Evolutionary conservation across 495 filamentous ascomycete species (phyloP), one percentile per base, ranked within the genome.

Genomic region (Neurospora sp.): DNA sequence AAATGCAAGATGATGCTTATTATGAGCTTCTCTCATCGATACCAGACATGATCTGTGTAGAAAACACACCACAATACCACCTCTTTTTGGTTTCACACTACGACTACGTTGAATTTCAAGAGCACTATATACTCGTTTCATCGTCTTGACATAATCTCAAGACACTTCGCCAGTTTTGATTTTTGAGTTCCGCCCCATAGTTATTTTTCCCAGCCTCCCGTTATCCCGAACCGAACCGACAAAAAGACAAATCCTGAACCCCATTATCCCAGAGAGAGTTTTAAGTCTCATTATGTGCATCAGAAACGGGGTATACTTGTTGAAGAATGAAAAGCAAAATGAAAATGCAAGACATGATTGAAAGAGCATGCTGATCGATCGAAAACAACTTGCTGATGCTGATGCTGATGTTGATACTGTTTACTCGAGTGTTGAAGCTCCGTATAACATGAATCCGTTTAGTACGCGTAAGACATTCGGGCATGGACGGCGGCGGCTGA

Each of bases 261-360:
- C 54, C 54, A 35, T 35, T 66, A 66, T 66, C 54, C 54, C 54
- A 72, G 70, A 46, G 39, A 60, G 70, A 27, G 16, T 27, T 46
- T 44, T 72, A 60, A 60, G 44, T 46, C 39, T 49, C 44, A 5
- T 44, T 20, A 54, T 72, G 31, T 72, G 39, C 70, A 46, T 46
- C 12, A 72, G 35, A 60, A 72, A 72, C 9, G 31, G 70, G 70
- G 70, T 72, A 72, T 72, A 31, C 40, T 46, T 44, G 39, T 72
- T 44, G 39, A 72, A 41, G 10, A 72, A 72, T 72, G 39, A 62
- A 72, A 72, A 72, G 35, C 39, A 46, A 60, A 60, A 3, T 66
- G 27, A 66, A 66, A 66, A 66, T 35, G 54, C 54, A 37, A 66
- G 27, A 66, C 54, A 35, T 18, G 54, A 66, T 18, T 66, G 54